A percentile compares a stretch with the other conserved stretches of the same genome.
Conservation (phyloP, 2,329 filamentous ascomycete genomes). For the Fusarium scirpi region DNA sequence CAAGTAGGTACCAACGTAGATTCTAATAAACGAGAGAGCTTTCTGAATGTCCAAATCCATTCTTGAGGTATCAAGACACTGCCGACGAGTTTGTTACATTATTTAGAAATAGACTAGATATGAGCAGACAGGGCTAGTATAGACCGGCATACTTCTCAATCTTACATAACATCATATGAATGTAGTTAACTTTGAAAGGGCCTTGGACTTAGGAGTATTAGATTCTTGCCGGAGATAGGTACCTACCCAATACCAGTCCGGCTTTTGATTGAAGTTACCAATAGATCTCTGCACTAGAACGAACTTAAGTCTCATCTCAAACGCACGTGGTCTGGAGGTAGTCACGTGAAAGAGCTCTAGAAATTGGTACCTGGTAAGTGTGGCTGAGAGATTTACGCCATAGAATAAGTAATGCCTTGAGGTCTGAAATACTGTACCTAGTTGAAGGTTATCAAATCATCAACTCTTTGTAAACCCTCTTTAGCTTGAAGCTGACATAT, state of each 20-base stretch:
- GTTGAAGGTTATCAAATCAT: neutral
- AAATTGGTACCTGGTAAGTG: constrained; percentile 23
- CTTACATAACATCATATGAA: neutral
- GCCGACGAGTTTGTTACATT: neutral
- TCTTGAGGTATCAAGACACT: neutral
- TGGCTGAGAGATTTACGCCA: constrained; percentile 25
- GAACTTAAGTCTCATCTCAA: neutral
- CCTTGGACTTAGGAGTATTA: neutral
- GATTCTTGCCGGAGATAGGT: neutral
- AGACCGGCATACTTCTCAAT: neutral
- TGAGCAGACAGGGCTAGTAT: neutral
- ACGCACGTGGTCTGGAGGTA: constrained; percentile 20
- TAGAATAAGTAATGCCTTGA: neutral
- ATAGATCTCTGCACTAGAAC: neutral
- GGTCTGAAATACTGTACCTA: neutral
- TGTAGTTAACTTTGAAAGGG: neutral
- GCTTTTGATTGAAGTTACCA: neutral
- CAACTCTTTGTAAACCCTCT: neutral
- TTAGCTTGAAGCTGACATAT: neutral
- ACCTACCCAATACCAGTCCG: neutral
- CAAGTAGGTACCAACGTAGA: neutral
- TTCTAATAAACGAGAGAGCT: neutral
- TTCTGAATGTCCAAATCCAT: neutral
- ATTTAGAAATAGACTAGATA: neutral
- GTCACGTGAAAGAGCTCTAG: constrained; percentile 7